phyloP scores from a whole-genome alignment of 768 basidiomycete species.

The Suillus placidus region DNA sequence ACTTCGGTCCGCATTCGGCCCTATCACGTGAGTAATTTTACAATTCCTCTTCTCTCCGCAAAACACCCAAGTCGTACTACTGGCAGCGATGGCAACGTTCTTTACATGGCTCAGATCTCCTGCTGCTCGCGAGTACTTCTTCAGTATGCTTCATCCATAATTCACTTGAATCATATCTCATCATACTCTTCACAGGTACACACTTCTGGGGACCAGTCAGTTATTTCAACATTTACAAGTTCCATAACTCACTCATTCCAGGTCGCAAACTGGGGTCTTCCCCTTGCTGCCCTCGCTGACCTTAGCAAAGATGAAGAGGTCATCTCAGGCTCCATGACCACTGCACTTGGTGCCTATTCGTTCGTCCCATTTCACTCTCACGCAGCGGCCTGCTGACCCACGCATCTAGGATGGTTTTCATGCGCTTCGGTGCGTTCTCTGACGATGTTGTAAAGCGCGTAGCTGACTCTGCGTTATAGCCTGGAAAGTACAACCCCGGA shows the following conservation, averaged over 20 bases:
- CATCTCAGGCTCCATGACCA: constrained; percentile 97
- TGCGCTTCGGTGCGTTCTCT: constrained; percentile 79
- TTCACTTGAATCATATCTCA: constrained; percentile 19
- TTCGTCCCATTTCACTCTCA: constrained; percentile 48
- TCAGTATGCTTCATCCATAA: constrained; percentile 60
- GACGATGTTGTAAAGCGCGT: not conserved
- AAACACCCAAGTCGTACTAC: not conserved
- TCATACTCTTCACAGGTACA: constrained; percentile 61
- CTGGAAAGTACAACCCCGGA: constrained; percentile 94
- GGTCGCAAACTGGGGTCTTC: constrained; percentile 99
- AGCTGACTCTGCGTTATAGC: constrained; percentile 47
- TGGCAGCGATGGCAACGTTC: constrained; percentile 72
- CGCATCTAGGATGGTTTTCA: constrained; percentile 71
- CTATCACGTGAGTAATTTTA: constrained; percentile 17
- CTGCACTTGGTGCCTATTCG: constrained; percentile 90
- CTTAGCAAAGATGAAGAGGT: constrained; percentile 92
- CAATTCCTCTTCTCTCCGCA: not conserved
- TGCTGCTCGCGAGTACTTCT: constrained; percentile 91
- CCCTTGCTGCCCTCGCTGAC: constrained; percentile 90
- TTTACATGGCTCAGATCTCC: constrained; percentile 90
- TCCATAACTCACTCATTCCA: constrained; percentile 34
- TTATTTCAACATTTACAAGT: constrained; percentile 24
- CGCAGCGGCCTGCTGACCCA: constrained; percentile 16
- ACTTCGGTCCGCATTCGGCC: not conserved
- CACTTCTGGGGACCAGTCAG: constrained; percentile 98